Conservation (phyloP, 768 basidiomycete species). For the Leucosporidium scottii region DNA sequence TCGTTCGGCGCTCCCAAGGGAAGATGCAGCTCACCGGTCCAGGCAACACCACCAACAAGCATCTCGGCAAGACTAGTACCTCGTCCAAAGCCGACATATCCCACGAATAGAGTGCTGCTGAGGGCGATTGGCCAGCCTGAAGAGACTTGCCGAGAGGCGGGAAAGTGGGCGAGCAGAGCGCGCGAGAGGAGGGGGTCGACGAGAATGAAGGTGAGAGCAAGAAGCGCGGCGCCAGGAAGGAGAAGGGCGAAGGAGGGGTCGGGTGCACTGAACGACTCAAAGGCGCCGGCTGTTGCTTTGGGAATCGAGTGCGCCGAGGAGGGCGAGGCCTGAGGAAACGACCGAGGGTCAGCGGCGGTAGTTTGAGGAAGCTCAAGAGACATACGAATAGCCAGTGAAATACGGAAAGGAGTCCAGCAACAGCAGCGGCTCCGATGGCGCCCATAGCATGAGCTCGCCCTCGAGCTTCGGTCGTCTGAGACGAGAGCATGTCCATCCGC, state of each 20-base stretch:
- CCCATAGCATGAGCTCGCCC: conserved; percentile 20
- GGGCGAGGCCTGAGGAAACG: not conserved
- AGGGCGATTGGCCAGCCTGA: conserved; percentile 58
- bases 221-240: conserved; percentile 22
- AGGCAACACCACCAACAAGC: conserved; percentile 54
- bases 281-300: not conserved
- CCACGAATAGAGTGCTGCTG: conserved; percentile 54
- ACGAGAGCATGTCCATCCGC: conserved; percentile 16
- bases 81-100: conserved; percentile 59
- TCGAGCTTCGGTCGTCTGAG: conserved; percentile 8
- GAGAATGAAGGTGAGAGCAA: conserved; percentile 21
- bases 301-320: not conserved
- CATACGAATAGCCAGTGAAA: conserved; percentile 16
- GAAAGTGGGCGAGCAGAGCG: conserved; percentile 34
- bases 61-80: conserved; percentile 52
- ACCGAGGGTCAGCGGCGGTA: not conserved
- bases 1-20: not conserved
- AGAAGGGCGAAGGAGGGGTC: conserved; percentile 12
- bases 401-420: not conserved
- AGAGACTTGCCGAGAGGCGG: conserved; percentile 54
- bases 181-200: conserved; percentile 32
- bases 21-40: conserved; percentile 52
- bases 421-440: not conserved
- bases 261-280: conserved; percentile 4
- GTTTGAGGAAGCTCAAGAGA: not conserved